Percentiles rank a stretch among this genome's conserved stretches.
Conservation (phyloP, 192 early-diverging fungal genomes). For the Pilaira anomala region DNA sequence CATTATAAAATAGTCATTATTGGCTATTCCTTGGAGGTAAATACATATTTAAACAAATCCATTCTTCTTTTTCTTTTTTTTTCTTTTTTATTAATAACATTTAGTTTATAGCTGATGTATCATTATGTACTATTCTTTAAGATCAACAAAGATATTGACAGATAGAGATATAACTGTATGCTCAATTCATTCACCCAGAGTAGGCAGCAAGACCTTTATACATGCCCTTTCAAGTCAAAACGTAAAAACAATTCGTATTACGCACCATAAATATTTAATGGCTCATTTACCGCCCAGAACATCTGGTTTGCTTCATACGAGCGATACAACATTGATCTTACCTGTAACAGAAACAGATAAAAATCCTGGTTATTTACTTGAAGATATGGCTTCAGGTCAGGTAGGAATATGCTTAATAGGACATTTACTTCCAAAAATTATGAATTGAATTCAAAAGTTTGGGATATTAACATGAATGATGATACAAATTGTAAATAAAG, state of each 20-base stretch:
- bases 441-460: neutral
- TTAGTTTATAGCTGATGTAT: constrained; percentile 22
- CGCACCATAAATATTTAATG: constrained; percentile 20
- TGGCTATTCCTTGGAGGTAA: constrained; percentile 23
- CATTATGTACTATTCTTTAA: constrained; percentile 28
- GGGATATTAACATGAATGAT: neutral
- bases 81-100: neutral
- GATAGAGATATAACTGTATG: constrained; percentile 20
- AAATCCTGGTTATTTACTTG: constrained; percentile 4
- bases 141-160: constrained; percentile 22
- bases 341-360: neutral
- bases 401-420: neutral
- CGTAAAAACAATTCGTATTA: constrained; percentile 22
- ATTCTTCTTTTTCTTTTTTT: neutral
- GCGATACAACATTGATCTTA: constrained; percentile 16
- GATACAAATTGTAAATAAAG: constrained; percentile 3
- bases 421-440: constrained; percentile 2
- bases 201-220: constrained; percentile 21
- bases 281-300: constrained; percentile 30
- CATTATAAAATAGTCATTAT: constrained; percentile 30
- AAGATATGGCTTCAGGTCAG: neutral
- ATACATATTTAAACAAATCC: neutral
- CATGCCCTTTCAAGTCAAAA: constrained; percentile 5
- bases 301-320: constrained; percentile 21
- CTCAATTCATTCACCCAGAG: constrained; percentile 21